A percentile compares a stretch with the other conserved stretches of the same genome.
These are phyloP conservation scores for Aspergillus spinulosporus DNA, from an alignment of 2,329 filamentous ascomycete species.

Conservation along the genomic window DNA sequence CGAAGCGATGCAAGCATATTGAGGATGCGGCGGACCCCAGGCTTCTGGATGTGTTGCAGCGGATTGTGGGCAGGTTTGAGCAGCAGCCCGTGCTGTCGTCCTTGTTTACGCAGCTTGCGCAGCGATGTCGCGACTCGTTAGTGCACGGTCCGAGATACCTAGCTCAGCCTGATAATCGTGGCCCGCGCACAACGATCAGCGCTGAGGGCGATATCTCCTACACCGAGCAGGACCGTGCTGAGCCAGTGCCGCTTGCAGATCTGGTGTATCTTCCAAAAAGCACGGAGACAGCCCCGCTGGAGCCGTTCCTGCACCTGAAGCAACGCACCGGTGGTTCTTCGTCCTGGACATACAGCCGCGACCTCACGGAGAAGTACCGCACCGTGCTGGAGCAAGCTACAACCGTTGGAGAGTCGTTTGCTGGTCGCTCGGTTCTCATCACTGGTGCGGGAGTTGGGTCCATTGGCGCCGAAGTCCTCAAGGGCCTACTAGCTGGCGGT, in stretches of 20 bases:
- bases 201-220: background rate
- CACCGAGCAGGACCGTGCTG: slow-evolving; percentile 29
- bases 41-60: too few relatives aligned
- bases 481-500: slow-evolving; percentile 92
- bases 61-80: too few relatives aligned
- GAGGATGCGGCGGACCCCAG: too few relatives aligned
- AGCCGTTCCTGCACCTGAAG: slow-evolving; percentile 84
- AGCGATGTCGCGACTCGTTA: too few relatives aligned
- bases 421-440: slow-evolving; percentile 86
- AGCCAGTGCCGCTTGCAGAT: slow-evolving; percentile 63
- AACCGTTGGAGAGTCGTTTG: slow-evolving; percentile 49
- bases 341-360: slow-evolving; percentile 97
- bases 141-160: background rate
- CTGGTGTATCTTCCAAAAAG: background rate
- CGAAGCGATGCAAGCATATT: too few relatives aligned
- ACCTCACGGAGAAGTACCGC: slow-evolving; percentile 87
- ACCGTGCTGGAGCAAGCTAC: slow-evolving; percentile 70
- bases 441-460: slow-evolving; percentile 97
- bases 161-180: background rate
- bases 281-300: background rate
- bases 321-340: slow-evolving; percentile 73
- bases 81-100: too few relatives aligned
- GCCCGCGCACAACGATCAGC: background rate
- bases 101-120: too few relatives aligned
- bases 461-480: slow-evolving; percentile 93